Percentiles rank a stretch among this genome's conserved stretches.
These are phyloP conservation scores for Carex arenaria DNA, from an alignment of 202 grass and related monocot genomes.

Conservation along the genomic window DNA sequence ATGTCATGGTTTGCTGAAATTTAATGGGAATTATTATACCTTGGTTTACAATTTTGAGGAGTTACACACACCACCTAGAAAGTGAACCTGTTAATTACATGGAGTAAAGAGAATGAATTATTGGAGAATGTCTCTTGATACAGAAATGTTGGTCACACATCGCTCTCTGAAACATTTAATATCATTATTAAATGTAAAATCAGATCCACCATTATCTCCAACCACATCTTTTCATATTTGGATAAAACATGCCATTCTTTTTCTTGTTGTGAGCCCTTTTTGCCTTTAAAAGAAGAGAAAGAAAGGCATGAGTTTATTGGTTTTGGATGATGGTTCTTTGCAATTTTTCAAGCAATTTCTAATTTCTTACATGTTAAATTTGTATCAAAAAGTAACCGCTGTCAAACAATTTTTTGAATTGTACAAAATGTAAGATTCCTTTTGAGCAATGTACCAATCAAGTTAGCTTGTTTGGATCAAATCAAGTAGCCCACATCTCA, in stretches of 20 bases:
- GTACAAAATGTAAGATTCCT: not conserved
- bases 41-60: no score
- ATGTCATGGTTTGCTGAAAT: not conserved
- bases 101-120: not conserved
- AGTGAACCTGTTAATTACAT: not conserved
- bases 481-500: not conserved
- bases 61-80: not conserved
- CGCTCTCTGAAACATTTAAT: not conserved
- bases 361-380: constrained; percentile 2
- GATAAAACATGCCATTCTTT: not conserved
- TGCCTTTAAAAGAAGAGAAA: not conserved
- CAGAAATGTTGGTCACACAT: not conserved
- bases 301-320: not conserved
- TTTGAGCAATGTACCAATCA: not conserved
- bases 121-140: not conserved
- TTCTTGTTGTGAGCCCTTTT: not conserved
- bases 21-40: no score
- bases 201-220: not conserved
- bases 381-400: not conserved
- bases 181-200: not conserved
- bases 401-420: not conserved
- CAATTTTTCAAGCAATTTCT: not conserved
- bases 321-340: not conserved
- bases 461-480: not conserved
- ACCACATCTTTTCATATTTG: not conserved